Conservation (phyloP, 306 rosid species). For the Cicer bijugum region DNA sequence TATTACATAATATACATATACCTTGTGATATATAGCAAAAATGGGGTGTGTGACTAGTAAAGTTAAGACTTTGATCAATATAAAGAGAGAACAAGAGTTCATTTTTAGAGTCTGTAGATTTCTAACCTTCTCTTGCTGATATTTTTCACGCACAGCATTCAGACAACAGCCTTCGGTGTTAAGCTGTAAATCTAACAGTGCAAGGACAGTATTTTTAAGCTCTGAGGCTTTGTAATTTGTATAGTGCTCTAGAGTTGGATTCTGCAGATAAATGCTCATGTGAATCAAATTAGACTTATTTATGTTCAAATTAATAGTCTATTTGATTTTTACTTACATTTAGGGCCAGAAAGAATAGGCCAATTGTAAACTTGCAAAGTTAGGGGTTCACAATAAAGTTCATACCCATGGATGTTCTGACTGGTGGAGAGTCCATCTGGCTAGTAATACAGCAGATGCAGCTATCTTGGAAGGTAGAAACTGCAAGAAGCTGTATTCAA, state of each 20-base stretch:
- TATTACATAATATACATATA: too few relatives aligned
- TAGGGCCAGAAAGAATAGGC: neutral
- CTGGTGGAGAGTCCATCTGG: constrained; percentile 83
- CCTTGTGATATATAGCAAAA: too few relatives aligned
- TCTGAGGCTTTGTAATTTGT: constrained; percentile 73
- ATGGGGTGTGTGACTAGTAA: too few relatives aligned
- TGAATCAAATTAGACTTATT: constrained; percentile 28
- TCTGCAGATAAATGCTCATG: constrained; percentile 57
- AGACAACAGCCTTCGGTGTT: constrained; percentile 61
- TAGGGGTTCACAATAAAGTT: constrained; percentile 8
- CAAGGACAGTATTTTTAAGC: constrained; percentile 72
- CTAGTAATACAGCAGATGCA: constrained; percentile 86
- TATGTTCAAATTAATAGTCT: neutral
- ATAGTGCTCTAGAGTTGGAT: constrained; percentile 75
- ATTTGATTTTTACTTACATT: too few relatives aligned
- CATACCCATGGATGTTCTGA: constrained; percentile 88
- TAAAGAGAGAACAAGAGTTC: too few relatives aligned
- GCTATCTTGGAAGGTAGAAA: constrained; percentile 83
- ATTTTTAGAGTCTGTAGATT: too few relatives aligned
- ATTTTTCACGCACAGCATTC: constrained; percentile 73
- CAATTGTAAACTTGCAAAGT: neutral
- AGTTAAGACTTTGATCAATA: too few relatives aligned
- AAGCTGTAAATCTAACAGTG: constrained; percentile 68
- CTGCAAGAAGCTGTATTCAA: constrained; percentile 72
- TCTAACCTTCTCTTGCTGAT: constrained; percentile 71